These are phyloP conservation scores for Lobosporangium transversale DNA, from an alignment of 192 early-diverging fungal genomes.

Conservation along the genomic window DNA sequence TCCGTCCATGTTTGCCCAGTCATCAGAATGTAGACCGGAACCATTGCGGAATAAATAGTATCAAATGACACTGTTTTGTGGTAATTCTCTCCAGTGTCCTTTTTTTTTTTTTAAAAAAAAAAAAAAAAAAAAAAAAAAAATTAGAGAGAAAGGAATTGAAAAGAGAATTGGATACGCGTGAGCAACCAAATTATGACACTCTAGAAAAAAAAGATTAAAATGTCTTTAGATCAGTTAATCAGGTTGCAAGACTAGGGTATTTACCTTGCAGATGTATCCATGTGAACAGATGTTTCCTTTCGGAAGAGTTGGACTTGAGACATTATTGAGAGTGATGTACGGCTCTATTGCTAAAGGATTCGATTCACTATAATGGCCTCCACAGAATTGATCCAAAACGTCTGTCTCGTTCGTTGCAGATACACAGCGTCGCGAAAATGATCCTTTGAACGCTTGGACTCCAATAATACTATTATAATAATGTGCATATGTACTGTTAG, in stretches of 20 bases:
- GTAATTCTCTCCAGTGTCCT: slow-evolving; percentile 42
- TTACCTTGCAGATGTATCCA: slow-evolving; percentile 59
- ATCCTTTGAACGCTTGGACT: slow-evolving; percentile 70
- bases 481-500: no score
- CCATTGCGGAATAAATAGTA: slow-evolving; percentile 62
- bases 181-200: not conserved
- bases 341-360: not conserved
- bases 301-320: slow-evolving; percentile 22
- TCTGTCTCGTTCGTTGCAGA: slow-evolving; percentile 13
- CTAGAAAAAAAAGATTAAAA: no score
- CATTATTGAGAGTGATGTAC: slow-evolving; percentile 6
- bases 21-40: slow-evolving; percentile 65
- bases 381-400: slow-evolving; percentile 38
- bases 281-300: slow-evolving; percentile 65
- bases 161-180: no score
- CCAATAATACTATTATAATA: slow-evolving; percentile 59
- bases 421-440: slow-evolving; percentile 63
- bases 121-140: not conserved
- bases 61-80: slow-evolving; percentile 61
- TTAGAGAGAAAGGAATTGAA: no score
- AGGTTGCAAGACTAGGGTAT: no score
- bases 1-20: slow-evolving; percentile 72
- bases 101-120: no score
- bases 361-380: slow-evolving; percentile 34
- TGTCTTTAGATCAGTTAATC: no score